Evolutionary conservation across 2,329 filamentous ascomycete genomes (phyloP).

Genomic region (Teratosphaeria viscida): DNA sequence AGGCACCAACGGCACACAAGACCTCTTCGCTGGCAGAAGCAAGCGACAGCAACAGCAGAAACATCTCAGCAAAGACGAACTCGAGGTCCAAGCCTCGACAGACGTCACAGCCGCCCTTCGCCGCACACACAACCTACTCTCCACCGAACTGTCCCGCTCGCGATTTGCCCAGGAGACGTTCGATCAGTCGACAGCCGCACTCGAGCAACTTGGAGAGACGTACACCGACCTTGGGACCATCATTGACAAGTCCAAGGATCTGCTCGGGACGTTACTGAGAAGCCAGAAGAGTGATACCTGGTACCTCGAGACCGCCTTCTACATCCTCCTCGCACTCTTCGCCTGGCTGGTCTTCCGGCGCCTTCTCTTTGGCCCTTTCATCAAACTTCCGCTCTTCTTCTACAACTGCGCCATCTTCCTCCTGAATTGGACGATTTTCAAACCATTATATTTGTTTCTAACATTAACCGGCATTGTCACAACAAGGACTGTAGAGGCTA

Average conservation of each 20-base stretch:
- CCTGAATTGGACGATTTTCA: slow-evolving; percentile 18
- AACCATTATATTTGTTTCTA: slow-evolving; percentile 38
- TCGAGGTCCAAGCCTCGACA: slow-evolving; percentile 62
- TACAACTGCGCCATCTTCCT: slow-evolving; percentile 13
- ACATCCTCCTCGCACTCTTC: slow-evolving; percentile 66
- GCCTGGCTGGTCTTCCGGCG: slow-evolving; percentile 79
- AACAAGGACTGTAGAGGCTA: slow-evolving; percentile 2
- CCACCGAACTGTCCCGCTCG: slow-evolving; percentile 71
- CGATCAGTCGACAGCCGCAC: slow-evolving; percentile 68
- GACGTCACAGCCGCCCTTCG: slow-evolving; percentile 79
- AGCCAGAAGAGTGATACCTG: slow-evolving; percentile 96
- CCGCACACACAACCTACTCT: slow-evolving; percentile 77
- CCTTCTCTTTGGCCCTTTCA: slow-evolving; percentile 74
- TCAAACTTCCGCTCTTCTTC: slow-evolving; percentile 57
- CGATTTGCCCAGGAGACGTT: slow-evolving; percentile 86
- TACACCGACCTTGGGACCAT: slow-evolving; percentile 73
- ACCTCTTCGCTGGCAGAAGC: slow-evolving; percentile 27
- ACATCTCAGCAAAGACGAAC: slow-evolving; percentile 57
- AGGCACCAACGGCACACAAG: slow-evolving; percentile 21
- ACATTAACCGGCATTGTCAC: slow-evolving; percentile 41
- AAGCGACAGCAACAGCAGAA: slow-evolving; percentile 26
- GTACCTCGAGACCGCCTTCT: slow-evolving; percentile 88
- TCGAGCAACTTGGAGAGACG: slow-evolving; percentile 68
- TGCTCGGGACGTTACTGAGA: slow-evolving; percentile 68
- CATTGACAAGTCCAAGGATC: slow-evolving; percentile 59